These are phyloP conservation scores for Cladosporium sp. DNA, from an alignment of 2,329 filamentous ascomycete genomes.

Conservation along the genomic window DNA sequence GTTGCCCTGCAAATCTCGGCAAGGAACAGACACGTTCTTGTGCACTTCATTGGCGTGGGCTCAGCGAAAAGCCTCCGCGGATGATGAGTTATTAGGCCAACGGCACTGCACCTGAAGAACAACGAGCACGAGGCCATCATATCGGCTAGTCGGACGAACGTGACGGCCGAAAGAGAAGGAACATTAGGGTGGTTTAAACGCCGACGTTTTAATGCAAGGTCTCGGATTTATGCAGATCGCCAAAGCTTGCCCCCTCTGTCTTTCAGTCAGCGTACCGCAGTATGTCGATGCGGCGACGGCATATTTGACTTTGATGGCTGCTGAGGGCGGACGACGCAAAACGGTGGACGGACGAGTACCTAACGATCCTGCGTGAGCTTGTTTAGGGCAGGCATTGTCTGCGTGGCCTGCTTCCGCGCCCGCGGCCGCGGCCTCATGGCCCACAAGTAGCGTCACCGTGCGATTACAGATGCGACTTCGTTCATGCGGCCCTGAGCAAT, in stretches of 20 bases:
- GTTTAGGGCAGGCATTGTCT: constrained; percentile 10
- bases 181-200: not conserved
- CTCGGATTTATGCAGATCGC: constrained; percentile 13
- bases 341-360: constrained; percentile 8
- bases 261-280: constrained; percentile 8
- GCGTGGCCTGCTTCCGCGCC: constrained; percentile 9
- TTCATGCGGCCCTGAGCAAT: constrained; percentile 11
- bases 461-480: constrained; percentile 10
- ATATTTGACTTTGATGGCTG: constrained; percentile 9
- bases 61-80: not conserved
- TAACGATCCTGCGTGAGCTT: constrained; percentile 11
- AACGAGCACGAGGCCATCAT: not conserved
- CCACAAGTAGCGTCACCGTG: constrained; percentile 5
- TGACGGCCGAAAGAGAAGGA: not conserved
- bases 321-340: constrained; percentile 7
- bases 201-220: not conserved
- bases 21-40: not conserved
- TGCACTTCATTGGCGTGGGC: not conserved
- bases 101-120: not conserved
- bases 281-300: constrained; percentile 2
- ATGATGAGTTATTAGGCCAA: not conserved
- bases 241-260: constrained; percentile 11
- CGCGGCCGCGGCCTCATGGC: constrained; percentile 6
- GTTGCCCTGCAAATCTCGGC: constrained; percentile 1
- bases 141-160: constrained; percentile 6